Percentiles rank a stretch among this genome's conserved stretches.
Evolutionary conservation across 2,329 filamentous ascomycete species (phyloP).

Genomic region (Aureobasidium uvarum): DNA sequence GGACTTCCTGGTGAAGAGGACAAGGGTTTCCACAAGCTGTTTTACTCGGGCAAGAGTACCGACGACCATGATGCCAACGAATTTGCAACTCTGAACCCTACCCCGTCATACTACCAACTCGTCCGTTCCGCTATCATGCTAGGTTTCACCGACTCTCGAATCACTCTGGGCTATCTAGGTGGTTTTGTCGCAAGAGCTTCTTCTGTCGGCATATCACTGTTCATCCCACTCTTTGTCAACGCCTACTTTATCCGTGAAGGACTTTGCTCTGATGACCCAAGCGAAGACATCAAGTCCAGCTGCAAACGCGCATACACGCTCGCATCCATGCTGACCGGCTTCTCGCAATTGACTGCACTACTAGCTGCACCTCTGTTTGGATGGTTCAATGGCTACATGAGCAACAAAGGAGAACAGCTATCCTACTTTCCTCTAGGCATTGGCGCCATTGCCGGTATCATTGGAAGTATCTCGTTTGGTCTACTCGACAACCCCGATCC

Average conservation of each 20-base stretch:
- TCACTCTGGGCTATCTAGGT: conserved; percentile 84
- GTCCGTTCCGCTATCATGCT: conserved; percentile 51
- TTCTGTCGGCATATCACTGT: conserved; percentile 90
- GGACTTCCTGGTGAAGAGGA: conserved; percentile 67
- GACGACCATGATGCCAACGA: conserved; percentile 29
- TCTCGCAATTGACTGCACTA: conserved; percentile 82
- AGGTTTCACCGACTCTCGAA: conserved; percentile 71
- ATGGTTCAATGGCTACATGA: conserved; percentile 69
- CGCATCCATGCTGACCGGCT: conserved; percentile 81
- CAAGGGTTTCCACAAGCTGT: conserved; percentile 62
- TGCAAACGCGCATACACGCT: conserved; percentile 86
- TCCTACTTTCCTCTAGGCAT: conserved; percentile 69
- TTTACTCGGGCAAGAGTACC: conserved; percentile 32
- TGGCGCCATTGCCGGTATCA: conserved; percentile 69
- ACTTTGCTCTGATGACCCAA: conserved; percentile 62
- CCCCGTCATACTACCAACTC: conserved; percentile 54
- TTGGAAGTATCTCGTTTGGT: conserved; percentile 75
- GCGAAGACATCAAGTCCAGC: conserved; percentile 71
- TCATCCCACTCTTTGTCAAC: conserved; percentile 91
- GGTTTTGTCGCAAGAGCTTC: conserved; percentile 94
- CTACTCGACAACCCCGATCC: conserved; percentile 74
- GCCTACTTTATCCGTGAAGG: conserved; percentile 81
- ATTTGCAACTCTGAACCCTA: conserved; percentile 41
- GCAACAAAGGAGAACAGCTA: conserved; percentile 46
- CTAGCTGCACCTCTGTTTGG: conserved; percentile 85